Conservation (phyloP, 1,139 yeast genomes). For the Blastobotrys ciferrii region DNA sequence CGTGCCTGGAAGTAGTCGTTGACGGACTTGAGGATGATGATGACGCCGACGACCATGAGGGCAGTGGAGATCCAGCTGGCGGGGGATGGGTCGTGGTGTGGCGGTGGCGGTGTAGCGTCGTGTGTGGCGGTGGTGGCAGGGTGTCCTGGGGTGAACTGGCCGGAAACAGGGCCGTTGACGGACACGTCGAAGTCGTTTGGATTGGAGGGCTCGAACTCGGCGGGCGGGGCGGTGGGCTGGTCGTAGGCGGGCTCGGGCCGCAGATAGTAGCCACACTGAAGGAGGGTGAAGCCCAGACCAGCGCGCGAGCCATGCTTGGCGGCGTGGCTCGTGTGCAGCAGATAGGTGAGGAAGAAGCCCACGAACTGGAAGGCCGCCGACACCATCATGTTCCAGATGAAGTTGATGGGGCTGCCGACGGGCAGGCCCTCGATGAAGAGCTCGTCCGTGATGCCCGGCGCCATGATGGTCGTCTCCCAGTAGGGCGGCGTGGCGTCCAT, state of each 20-base stretch:
- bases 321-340: slow-evolving; percentile 94
- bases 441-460: slow-evolving; percentile 81
- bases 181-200: slow-evolving; percentile 41
- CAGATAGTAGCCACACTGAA: slow-evolving; percentile 72
- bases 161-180: slow-evolving; percentile 35
- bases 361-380: slow-evolving; percentile 89
- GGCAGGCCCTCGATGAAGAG: slow-evolving; percentile 94
- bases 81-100: slow-evolving; percentile 15
- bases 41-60: slow-evolving; percentile 64
- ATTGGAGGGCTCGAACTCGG: slow-evolving; percentile 37
- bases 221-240: slow-evolving; percentile 42
- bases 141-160: slow-evolving; percentile 24
- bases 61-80: slow-evolving; percentile 47
- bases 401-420: slow-evolving; percentile 86
- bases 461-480: slow-evolving; percentile 88
- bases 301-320: slow-evolving; percentile 94
- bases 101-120: slow-evolving; percentile 14
- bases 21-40: slow-evolving; percentile 63
- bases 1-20: slow-evolving; percentile 75
- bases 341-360: slow-evolving; percentile 86
- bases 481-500: slow-evolving; percentile 95
- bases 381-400: slow-evolving; percentile 86
- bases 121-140: slow-evolving; percentile 16
- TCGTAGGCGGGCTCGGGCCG: slow-evolving; percentile 50
- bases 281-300: slow-evolving; percentile 84